Percentiles rank a stretch among this genome's conserved stretches.
phyloP scores from a whole-genome alignment of 495 filamentous ascomycete genomes.

The Tuber magnatum region DNA sequence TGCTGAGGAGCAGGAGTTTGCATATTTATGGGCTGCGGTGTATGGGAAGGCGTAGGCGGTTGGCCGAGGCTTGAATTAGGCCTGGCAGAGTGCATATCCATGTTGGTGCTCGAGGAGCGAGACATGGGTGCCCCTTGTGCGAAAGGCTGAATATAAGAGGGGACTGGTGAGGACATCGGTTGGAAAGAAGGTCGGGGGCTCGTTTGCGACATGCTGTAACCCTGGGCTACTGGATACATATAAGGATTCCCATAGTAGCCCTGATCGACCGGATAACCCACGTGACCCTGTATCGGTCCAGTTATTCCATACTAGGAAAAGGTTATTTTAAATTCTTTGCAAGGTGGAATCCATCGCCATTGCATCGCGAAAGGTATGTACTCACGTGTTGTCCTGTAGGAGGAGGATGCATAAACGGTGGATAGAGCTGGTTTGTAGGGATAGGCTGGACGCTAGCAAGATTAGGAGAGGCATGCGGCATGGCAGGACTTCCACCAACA shows the following conservation, averaged over 20 bases:
- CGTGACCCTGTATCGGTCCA: neutral
- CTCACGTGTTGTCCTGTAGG: slow-evolving; percentile 11
- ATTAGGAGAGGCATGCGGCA: slow-evolving; percentile 33
- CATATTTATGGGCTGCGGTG: slow-evolving; percentile 31
- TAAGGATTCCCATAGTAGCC: neutral
- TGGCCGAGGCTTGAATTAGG: slow-evolving; percentile 39
- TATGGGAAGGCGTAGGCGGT: slow-evolving; percentile 26
- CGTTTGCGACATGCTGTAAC: slow-evolving; percentile 25
- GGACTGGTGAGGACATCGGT: slow-evolving; percentile 11
- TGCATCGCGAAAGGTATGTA: neutral
- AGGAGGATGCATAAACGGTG: slow-evolving; percentile 11
- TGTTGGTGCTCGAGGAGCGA: slow-evolving; percentile 34
- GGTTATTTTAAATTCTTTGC: neutral
- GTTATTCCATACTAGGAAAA: neutral
- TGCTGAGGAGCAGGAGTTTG: slow-evolving; percentile 15
- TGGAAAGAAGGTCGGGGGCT: slow-evolving; percentile 26
- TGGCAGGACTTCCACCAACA: slow-evolving; percentile 34
- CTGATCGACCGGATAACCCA: neutral
- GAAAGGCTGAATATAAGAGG: slow-evolving; percentile 8
- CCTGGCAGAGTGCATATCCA: slow-evolving; percentile 33
- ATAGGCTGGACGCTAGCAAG: slow-evolving; percentile 29
- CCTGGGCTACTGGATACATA: neutral
- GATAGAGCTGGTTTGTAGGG: slow-evolving; percentile 31
- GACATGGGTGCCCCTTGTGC: slow-evolving; percentile 27
- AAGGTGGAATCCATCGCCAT: neutral